Base-by-base conservation (phyloP, 73 alveolate genomes). In the Stentor coeruleus region DNA sequence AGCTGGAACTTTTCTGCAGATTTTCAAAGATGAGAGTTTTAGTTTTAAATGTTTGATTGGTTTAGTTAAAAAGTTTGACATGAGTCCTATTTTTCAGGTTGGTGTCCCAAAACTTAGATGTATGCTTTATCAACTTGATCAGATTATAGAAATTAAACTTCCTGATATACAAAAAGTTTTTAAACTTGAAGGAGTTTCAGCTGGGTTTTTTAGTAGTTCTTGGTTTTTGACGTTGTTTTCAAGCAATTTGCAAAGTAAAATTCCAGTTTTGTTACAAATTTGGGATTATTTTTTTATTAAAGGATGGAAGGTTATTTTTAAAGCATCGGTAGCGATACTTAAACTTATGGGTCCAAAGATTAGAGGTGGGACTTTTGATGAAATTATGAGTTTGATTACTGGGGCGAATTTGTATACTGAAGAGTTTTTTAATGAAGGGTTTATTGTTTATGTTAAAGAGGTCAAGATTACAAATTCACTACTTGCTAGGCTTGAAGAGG, bases 141-240 rank as follows among this genome's bases (percentile, higher is more conserved):
- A 97, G 40, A 49, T 95, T 36, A 88, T 95, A 42, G 86, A 87
- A 39, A 82, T 94, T 35, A 84, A 55, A 75, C 81, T 94, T 66
- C 98, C 98, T 35, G 96, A 92, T 80, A 85, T 94, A 0, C 95
- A 92, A 85, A 84, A 76, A n/a, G 93, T 82, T 80, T 92, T 94
- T 73, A 92, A 87, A 59, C 83, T 59, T 74, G 87, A 87, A 73
- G 79, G 84, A 35, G 59, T 91, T 35, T 87, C 86, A 74, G 75
- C 91, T 3, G 82, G 91, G 33, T 81, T 59, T 77, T 91, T 91
- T 77, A 73, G 85, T 39, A 80, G 92, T 0, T 85, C 96, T 2
- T 91, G 96, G 94, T 88, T 88, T 76, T 84, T 91, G 59, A 91
- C 96, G 38, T 49, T 88, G 55, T 91, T 88, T 82, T 84, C 77